Evolutionary conservation across 768 basidiomycete species (phyloP).

Genomic region (Auricularia sp.): DNA sequence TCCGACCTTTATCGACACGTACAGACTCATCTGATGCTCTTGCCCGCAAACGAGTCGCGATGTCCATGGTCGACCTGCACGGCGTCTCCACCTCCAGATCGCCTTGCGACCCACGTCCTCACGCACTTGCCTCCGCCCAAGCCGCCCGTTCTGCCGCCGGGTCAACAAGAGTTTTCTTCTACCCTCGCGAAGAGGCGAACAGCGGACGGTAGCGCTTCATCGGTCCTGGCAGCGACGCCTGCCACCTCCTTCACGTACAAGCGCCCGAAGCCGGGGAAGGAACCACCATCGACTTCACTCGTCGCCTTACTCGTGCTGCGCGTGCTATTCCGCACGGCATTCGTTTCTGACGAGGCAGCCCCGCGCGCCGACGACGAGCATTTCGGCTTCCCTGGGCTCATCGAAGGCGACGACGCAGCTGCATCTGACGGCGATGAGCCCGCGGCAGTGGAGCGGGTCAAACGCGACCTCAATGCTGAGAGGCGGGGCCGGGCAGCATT

Average conservation of each 20-base stretch:
- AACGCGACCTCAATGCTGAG: slow-evolving; percentile 3
- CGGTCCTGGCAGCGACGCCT: slow-evolving; percentile 53
- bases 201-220: background rate
- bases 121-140: slow-evolving; percentile 64
- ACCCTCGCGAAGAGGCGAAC: slow-evolving; percentile 32
- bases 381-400: slow-evolving; percentile 80
- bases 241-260: slow-evolving; percentile 45
- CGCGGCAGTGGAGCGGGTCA: background rate
- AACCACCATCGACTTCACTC: slow-evolving; percentile 65
- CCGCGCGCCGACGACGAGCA: slow-evolving; percentile 73
- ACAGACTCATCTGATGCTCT: slow-evolving; percentile 38
- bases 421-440: slow-evolving; percentile 11
- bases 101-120: slow-evolving; percentile 56
- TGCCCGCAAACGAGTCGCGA: background rate
- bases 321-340: slow-evolving; percentile 71
- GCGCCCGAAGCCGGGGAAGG: slow-evolving; percentile 37
- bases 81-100: slow-evolving; percentile 36
- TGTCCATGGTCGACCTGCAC: slow-evolving; percentile 72
- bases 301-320: slow-evolving; percentile 76
- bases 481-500: slow-evolving; percentile 1
- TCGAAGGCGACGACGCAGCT: slow-evolving; percentile 70
- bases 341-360: slow-evolving; percentile 56
- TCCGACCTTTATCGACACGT: slow-evolving; percentile 70
- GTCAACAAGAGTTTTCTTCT: slow-evolving; percentile 64
- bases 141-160: slow-evolving; percentile 45